Conservation (phyloP, 2,329 filamentous ascomycete species). For the Parascedosporium putredinis region DNA sequence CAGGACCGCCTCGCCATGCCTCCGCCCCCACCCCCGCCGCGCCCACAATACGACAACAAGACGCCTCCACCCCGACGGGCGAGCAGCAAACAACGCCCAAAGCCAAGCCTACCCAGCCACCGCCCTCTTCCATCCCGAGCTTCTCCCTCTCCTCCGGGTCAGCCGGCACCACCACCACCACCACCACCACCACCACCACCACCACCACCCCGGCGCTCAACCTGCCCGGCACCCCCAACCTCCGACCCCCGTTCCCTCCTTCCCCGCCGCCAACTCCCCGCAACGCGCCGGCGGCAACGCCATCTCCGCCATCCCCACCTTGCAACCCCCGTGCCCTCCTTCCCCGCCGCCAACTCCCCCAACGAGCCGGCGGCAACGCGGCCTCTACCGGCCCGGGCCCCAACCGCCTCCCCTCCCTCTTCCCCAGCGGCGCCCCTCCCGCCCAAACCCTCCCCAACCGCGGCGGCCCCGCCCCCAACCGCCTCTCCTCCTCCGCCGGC, state of each 20-base stretch:
- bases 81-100: conserved; percentile 44
- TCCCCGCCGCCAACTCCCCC: conserved; percentile 42
- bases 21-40: conserved; percentile 25
- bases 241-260: conserved; percentile 9
- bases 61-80: conserved; percentile 14
- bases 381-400: conserved; percentile 29
- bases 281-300: not conserved
- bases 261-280: not conserved
- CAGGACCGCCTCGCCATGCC: conserved; percentile 26
- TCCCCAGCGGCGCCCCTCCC: conserved; percentile 41
- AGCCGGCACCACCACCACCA: conserved; percentile 12
- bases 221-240: conserved; percentile 11
- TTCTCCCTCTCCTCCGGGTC: conserved; percentile 16
- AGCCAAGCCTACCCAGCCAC: conserved; percentile 21
- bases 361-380: conserved; percentile 29
- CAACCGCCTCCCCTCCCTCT: conserved; percentile 18
- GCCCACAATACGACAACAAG: conserved; percentile 17
- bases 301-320: not conserved
- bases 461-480: conserved; percentile 33
- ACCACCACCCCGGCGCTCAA: not conserved
- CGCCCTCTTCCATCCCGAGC: conserved; percentile 22
- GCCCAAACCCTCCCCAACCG: conserved; percentile 36
- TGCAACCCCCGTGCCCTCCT: conserved; percentile 25
- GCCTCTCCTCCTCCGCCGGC: conserved; percentile 21
- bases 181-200: conserved; percentile 11